Evolutionary conservation across 139 green algal species (phyloP).

Genomic region (Gonium pectorale): DNA sequence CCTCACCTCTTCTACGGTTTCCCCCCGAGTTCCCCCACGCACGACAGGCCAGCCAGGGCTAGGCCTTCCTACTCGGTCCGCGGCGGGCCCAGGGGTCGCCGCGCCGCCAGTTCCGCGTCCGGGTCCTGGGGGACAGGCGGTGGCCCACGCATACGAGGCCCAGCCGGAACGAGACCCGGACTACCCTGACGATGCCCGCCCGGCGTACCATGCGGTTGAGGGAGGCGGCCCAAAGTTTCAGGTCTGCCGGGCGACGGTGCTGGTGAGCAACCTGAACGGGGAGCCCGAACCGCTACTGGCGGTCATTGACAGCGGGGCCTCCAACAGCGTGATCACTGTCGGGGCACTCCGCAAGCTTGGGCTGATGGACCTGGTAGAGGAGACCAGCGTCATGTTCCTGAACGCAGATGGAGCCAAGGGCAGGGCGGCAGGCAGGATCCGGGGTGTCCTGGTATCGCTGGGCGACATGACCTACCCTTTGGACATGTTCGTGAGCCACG

Average conservation of each 20-base stretch:
- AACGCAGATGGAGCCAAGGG: neutral
- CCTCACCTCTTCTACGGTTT: no score
- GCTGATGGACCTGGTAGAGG: neutral
- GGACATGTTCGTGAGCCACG: neutral
- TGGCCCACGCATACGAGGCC: no score
- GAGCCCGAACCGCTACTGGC: neutral
- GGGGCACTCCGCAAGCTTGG: neutral
- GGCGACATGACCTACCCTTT: neutral
- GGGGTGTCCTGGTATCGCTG: neutral
- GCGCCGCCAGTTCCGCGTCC: no score
- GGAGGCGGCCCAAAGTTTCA: neutral
- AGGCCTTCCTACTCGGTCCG: no score
- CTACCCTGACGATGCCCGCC: no score
- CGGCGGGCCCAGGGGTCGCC: no score
- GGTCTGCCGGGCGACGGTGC: neutral
- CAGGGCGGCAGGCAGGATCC: neutral
- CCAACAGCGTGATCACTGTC: neutral
- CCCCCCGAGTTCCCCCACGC: no score
- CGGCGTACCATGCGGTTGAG: no score
- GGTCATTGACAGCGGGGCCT: neutral
- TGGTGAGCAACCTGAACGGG: neutral
- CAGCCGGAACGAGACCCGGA: no score
- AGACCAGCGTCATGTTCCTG: neutral
- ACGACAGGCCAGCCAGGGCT: no score
- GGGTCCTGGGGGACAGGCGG: no score